A percentile compares a stretch with the other conserved stretches of the same genome.
Evolutionary conservation across 768 basidiomycete genomes (phyloP).

Genomic region (Mycena galericulata): DNA sequence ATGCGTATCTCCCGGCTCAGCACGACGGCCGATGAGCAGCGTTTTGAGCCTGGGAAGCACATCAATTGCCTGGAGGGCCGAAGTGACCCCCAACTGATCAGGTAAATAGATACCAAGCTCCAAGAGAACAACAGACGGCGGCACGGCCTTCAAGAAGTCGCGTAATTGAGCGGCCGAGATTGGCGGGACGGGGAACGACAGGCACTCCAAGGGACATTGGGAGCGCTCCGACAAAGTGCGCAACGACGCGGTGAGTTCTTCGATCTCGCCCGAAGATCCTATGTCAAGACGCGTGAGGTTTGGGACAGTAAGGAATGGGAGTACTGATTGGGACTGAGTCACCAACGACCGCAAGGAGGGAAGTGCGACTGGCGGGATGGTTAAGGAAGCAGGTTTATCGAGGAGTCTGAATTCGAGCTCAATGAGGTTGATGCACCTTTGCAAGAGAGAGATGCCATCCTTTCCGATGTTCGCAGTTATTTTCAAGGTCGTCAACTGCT

Average conservation of each 20-base stretch:
- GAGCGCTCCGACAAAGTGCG: neutral
- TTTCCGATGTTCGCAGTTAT: neutral
- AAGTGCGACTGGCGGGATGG: neutral
- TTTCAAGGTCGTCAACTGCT: neutral
- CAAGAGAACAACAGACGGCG: neutral
- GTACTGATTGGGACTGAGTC: neutral
- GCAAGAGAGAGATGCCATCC: neutral
- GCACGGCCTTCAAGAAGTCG: neutral
- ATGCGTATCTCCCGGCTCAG: neutral
- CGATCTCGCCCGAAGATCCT: neutral
- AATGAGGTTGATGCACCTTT: neutral
- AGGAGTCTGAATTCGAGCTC: neutral
- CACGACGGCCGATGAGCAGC: neutral
- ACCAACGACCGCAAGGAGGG: neutral
- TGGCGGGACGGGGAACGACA: neutral
- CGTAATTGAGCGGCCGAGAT: neutral
- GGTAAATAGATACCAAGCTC: neutral
- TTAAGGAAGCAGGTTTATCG: neutral
- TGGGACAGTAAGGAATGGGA: constrained; percentile 2
- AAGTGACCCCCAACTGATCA: neutral
- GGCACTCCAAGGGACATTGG: neutral
- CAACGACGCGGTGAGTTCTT: neutral
- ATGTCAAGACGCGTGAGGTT: constrained; percentile 1
- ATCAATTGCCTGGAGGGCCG: neutral
- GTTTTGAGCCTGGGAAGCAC: constrained; percentile 4